These are phyloP conservation scores for Limnomonas spitsbergensis DNA, from an alignment of 139 green algal species.

Conservation along the genomic window DNA sequence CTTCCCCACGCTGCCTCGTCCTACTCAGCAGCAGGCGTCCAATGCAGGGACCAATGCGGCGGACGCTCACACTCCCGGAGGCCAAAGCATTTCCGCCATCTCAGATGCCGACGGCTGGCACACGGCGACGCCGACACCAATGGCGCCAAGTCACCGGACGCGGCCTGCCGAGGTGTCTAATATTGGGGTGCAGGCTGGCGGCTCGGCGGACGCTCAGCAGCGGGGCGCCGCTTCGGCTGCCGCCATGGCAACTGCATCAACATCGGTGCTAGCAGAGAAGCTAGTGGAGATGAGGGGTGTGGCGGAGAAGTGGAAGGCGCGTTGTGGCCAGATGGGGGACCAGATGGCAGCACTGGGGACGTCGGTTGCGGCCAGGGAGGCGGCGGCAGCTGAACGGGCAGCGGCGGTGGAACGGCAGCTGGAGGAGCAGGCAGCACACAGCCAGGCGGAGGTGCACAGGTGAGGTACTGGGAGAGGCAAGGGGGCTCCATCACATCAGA, in stretches of 20 bases:
- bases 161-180: too few species aligned
- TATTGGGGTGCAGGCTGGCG: background rate
- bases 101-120: too few species aligned
- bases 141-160: too few species aligned
- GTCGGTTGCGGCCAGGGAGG: background rate
- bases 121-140: too few species aligned
- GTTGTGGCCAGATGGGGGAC: background rate
- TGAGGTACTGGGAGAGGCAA: too few species aligned
- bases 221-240: background rate
- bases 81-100: too few species aligned
- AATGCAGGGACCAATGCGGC: too few species aligned
- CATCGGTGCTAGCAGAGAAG: background rate
- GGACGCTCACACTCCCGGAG: too few species aligned
- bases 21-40: too few species aligned
- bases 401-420: background rate
- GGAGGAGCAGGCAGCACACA: background rate
- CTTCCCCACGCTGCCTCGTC: too few species aligned
- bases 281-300: background rate
- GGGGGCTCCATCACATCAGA: too few species aligned
- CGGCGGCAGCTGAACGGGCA: background rate
- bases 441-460: slow-evolving; percentile 1
- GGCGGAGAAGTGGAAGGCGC: background rate
- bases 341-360: background rate
- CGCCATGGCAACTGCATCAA: background rate
- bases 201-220: background rate